Conservation (phyloP, 2,329 filamentous ascomycete genomes). For the Calonectria multiphialidica region DNA sequence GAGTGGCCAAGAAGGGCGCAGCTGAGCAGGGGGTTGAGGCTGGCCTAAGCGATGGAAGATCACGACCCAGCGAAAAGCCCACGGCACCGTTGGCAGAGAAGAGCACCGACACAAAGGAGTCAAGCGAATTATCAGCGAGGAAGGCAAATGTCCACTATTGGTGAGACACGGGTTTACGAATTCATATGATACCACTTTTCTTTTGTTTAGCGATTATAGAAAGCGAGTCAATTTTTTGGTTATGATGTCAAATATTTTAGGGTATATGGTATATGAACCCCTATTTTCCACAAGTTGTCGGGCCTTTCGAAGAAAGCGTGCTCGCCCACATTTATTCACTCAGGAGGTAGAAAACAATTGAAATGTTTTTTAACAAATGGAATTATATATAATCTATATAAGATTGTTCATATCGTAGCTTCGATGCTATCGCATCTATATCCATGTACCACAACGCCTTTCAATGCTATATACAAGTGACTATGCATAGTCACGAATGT, state of each 20-base stretch:
- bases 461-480: conserved; percentile 46
- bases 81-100: neutral
- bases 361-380: conserved; percentile 40
- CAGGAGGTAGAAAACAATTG: neutral
- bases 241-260: neutral
- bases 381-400: conserved; percentile 42
- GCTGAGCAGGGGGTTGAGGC: neutral
- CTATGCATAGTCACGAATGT: conserved; percentile 35
- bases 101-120: neutral
- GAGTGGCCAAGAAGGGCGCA: neutral
- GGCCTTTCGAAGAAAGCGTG: neutral
- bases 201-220: conserved; percentile 5
- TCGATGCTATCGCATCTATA: conserved; percentile 39
- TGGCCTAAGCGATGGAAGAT: neutral
- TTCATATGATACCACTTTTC: conserved; percentile 2
- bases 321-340: neutral
- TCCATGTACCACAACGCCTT: conserved; percentile 44
- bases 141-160: neutral
- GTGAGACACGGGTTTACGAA: neutral
- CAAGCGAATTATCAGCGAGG: neutral
- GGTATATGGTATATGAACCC: neutral
- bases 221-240: neutral
- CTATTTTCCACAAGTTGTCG: neutral
- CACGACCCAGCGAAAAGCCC: neutral
- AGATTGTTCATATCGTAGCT: conserved; percentile 40